Conservation (phyloP, 148 eudicot genomes). For the Dianthus caryophyllus region DNA sequence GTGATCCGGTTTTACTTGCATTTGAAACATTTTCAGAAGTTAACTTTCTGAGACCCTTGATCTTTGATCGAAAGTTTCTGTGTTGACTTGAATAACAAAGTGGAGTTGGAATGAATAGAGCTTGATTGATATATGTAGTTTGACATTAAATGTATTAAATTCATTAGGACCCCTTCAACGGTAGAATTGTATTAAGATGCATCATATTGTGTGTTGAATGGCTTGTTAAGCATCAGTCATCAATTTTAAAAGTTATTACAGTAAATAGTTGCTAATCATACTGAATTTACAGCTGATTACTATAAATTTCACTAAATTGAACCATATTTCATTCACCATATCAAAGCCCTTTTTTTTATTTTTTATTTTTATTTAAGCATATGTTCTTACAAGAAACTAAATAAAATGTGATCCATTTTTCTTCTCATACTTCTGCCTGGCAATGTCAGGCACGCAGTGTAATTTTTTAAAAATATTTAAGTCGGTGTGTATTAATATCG, state of each 20-base stretch:
- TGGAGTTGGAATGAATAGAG: background rate
- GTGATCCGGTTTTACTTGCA: background rate
- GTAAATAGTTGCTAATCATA: background rate
- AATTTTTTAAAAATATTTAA: too few relatives aligned
- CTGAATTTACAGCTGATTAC: background rate
- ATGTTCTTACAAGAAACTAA: too few relatives aligned
- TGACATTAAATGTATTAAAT: background rate
- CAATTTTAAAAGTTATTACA: background rate
- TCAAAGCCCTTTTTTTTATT: too few relatives aligned
- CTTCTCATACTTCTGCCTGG: too few relatives aligned
- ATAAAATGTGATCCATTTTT: too few relatives aligned
- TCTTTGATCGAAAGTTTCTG: slow-evolving; percentile 2
- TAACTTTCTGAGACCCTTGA: background rate
- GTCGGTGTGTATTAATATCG: too few relatives aligned
- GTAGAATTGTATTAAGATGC: background rate
- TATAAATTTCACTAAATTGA: too few relatives aligned
- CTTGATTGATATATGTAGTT: background rate
- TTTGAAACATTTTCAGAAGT: background rate
- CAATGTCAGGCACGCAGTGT: too few relatives aligned
- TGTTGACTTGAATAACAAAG: background rate
- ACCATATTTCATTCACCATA: background rate
- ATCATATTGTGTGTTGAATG: background rate
- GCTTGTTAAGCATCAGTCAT: background rate
- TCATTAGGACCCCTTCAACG: background rate
- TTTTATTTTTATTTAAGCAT: too few relatives aligned